These are phyloP conservation scores for Microcyclospora tardicrescens DNA, from an alignment of 2,329 filamentous ascomycete species.

Conservation along the genomic window DNA sequence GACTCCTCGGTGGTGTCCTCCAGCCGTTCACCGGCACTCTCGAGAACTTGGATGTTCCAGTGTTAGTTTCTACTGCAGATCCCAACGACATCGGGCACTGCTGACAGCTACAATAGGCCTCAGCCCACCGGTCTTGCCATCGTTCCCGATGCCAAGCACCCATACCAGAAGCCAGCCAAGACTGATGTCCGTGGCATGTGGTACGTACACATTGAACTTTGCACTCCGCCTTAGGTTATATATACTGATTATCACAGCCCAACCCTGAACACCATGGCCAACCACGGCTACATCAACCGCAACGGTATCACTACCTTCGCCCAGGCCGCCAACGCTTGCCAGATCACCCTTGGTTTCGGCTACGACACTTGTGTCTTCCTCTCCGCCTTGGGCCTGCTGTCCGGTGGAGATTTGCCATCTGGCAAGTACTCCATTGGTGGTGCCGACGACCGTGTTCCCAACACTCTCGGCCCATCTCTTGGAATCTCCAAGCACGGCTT, in stretches of 20 bases:
- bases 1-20: slow-evolving; percentile 8
- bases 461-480: slow-evolving; percentile 16
- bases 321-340: slow-evolving; percentile 17
- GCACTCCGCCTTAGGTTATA: background rate
- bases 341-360: slow-evolving; percentile 16
- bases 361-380: slow-evolving; percentile 15
- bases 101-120: slow-evolving; percentile 4
- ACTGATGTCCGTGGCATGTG: slow-evolving; percentile 16
- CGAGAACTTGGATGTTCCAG: slow-evolving; percentile 10
- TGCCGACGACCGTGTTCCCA: slow-evolving; percentile 13
- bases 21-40: slow-evolving; percentile 12
- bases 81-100: too few species aligned
- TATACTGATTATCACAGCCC: background rate
- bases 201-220: slow-evolving; percentile 4
- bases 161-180: slow-evolving; percentile 9
- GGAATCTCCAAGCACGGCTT: slow-evolving; percentile 17
- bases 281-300: slow-evolving; percentile 18
- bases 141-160: slow-evolving; percentile 14
- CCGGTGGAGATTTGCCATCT: slow-evolving; percentile 15
- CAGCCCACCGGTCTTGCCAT: slow-evolving; percentile 8
- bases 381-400: slow-evolving; percentile 16
- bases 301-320: slow-evolving; percentile 17
- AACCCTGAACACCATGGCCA: slow-evolving; percentile 17
- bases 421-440: slow-evolving; percentile 18
- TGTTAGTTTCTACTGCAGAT: too few species aligned